Conservation (phyloP, 768 basidiomycete genomes). For the Auriscalpium vulgare region DNA sequence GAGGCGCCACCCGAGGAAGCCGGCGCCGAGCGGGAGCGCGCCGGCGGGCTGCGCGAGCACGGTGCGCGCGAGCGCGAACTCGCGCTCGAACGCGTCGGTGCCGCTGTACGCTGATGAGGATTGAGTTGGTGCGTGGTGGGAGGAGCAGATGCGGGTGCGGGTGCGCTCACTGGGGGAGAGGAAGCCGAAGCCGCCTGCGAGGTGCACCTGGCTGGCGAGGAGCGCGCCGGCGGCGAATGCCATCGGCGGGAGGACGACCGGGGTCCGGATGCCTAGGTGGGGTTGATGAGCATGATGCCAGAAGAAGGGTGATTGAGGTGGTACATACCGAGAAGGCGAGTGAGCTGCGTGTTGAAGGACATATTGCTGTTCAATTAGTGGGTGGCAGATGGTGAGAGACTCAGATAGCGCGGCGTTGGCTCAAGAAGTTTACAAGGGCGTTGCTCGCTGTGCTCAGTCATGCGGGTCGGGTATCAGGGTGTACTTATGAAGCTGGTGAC, state of each 20-base stretch:
- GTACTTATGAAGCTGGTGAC: too few species aligned
- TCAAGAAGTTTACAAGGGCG: too few species aligned
- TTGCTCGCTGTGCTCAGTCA: too few species aligned
- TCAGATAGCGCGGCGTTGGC: too few species aligned
- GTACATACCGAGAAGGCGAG: constrained; percentile 41
- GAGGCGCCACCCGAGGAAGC: constrained; percentile 65
- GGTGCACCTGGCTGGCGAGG: constrained; percentile 42
- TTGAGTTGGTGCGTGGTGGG: constrained; percentile 1
- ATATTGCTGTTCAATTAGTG: background rate
- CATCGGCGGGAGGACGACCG: constrained; percentile 65
- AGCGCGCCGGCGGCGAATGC: constrained; percentile 57
- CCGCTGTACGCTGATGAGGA: constrained; percentile 37
- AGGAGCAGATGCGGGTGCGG: background rate
- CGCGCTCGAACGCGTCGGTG: constrained; percentile 35
- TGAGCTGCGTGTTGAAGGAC: constrained; percentile 34
- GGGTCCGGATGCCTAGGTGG: constrained; percentile 42
- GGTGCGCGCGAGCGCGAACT: constrained; percentile 47
- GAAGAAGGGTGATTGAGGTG: background rate
- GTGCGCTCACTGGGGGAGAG: constrained; percentile 46
- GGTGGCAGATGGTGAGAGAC: too few species aligned
- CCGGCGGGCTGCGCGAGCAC: constrained; percentile 24
- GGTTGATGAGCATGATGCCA: background rate
- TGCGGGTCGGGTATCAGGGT: too few species aligned
- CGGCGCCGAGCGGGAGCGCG: constrained; percentile 57
- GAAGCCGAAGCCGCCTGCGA: constrained; percentile 73